A percentile compares a stretch with the other conserved stretches of the same genome.
phyloP scores from a whole-genome alignment of 225 moss, liverwort and hornwort species.

The Neckera pumila region DNA sequence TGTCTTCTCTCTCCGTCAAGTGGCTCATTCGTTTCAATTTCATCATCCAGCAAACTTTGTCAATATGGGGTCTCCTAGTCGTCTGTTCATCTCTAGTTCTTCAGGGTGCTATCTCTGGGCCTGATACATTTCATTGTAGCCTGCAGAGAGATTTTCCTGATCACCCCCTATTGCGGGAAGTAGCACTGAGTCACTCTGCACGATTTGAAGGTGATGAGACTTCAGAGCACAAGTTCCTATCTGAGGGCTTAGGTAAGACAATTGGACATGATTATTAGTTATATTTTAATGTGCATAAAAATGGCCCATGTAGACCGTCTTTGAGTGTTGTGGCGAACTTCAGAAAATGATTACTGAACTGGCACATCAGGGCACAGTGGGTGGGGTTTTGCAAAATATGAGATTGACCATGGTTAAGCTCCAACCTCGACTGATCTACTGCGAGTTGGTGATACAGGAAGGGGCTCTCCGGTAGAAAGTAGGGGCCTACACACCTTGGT shows the following conservation, averaged over 20 bases:
- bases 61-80: neutral
- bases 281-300: neutral
- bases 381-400: neutral
- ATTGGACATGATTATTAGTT: neutral
- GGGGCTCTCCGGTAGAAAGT: neutral
- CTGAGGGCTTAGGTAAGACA: constrained; percentile 13
- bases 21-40: neutral
- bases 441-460: neutral
- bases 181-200: neutral
- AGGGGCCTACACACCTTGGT: neutral
- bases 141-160: constrained; percentile 50
- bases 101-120: neutral
- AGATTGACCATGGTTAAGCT: neutral
- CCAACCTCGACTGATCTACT: neutral
- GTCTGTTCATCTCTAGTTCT: neutral
- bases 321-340: neutral
- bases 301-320: neutral
- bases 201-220: constrained; percentile 10
- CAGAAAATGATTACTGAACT: neutral
- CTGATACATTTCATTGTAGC: constrained; percentile 21
- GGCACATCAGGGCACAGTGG: neutral
- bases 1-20: neutral
- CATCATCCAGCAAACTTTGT: neutral
- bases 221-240: neutral
- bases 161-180: constrained; percentile 35